phyloP scores from a whole-genome alignment of 192 early-diverging fungal genomes.

The Chytriomyces sp. region DNA sequence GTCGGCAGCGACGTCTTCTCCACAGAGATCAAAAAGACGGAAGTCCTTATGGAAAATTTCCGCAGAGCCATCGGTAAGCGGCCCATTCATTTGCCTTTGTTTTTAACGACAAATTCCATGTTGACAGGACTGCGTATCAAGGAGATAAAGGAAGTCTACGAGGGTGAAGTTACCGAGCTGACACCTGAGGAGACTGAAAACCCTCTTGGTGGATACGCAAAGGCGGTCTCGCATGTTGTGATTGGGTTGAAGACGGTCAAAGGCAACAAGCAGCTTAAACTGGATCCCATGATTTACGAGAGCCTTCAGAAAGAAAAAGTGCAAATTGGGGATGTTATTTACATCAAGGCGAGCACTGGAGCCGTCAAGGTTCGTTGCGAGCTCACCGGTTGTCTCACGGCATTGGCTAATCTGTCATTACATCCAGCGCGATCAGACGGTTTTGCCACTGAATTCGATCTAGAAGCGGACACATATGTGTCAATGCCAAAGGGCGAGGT shows the following conservation, averaged over 20 bases:
- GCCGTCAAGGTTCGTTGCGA: constrained; percentile 79
- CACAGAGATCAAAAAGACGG: constrained; percentile 98
- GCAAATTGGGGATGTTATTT: constrained; percentile 94
- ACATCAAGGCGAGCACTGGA: constrained; percentile 96
- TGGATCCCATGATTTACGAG: constrained; percentile 98
- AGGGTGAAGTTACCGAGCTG: constrained; percentile 97
- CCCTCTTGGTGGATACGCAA: constrained; percentile 96
- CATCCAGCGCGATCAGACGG: constrained; percentile 87
- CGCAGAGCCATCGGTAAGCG: constrained; percentile 83
- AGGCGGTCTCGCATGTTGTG: constrained; percentile 93
- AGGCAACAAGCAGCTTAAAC: constrained; percentile 95
- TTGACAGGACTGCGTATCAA: constrained; percentile 83
- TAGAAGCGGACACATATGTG: constrained; percentile 98
- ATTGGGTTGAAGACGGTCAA: constrained; percentile 98
- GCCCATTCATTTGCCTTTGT: neutral
- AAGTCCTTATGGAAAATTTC: constrained; percentile 99
- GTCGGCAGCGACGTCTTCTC: constrained; percentile 98
- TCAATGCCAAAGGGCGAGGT: constrained; percentile 98
- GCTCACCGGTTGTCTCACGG: neutral
- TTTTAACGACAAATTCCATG: neutral
- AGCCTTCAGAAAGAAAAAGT: constrained; percentile 97
- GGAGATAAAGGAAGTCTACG: constrained; percentile 99
- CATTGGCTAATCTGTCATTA: neutral
- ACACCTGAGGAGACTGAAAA: constrained; percentile 98
- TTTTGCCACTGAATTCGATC: constrained; percentile 97